Conservation (phyloP, 2,329 filamentous ascomycete genomes). For the Penicillium sp. region DNA sequence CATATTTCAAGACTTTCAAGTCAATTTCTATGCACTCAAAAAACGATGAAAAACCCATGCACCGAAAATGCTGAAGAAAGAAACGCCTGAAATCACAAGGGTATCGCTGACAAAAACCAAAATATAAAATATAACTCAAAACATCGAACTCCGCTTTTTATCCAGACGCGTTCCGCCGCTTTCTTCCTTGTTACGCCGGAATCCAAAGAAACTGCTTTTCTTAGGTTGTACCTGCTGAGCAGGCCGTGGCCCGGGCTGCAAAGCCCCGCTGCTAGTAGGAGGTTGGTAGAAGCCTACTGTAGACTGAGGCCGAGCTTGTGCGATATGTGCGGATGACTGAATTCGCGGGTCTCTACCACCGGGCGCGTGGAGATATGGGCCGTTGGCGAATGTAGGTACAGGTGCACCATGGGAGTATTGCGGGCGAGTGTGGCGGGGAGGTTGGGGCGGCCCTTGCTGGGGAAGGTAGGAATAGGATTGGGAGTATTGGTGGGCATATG, state of each 20-base stretch:
- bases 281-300: slow-evolving; percentile 20
- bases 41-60: background rate
- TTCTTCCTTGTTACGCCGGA: slow-evolving; percentile 42
- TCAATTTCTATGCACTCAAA: background rate
- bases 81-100: slow-evolving; percentile 18
- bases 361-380: slow-evolving; percentile 24
- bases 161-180: slow-evolving; percentile 37
- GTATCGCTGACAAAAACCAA: slow-evolving; percentile 13
- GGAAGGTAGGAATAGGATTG: slow-evolving; percentile 27
- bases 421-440: slow-evolving; percentile 20
- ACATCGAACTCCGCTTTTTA: slow-evolving; percentile 54
- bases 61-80: slow-evolving; percentile 3
- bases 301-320: slow-evolving; percentile 21
- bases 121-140: slow-evolving; percentile 31
- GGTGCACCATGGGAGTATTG: slow-evolving; percentile 15
- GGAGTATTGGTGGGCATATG: slow-evolving; percentile 22
- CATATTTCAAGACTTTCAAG: background rate
- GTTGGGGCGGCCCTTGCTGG: slow-evolving; percentile 17
- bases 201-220: slow-evolving; percentile 52
- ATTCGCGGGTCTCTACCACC: slow-evolving; percentile 19
- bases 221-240: slow-evolving; percentile 38
- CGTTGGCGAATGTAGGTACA: slow-evolving; percentile 16
- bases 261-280: slow-evolving; percentile 19
- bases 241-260: slow-evolving; percentile 9
- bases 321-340: slow-evolving; percentile 26